These are phyloP conservation scores for Umbelopsis vinacea DNA, from an alignment of 192 early-diverging fungal genomes.

Conservation along the genomic window DNA sequence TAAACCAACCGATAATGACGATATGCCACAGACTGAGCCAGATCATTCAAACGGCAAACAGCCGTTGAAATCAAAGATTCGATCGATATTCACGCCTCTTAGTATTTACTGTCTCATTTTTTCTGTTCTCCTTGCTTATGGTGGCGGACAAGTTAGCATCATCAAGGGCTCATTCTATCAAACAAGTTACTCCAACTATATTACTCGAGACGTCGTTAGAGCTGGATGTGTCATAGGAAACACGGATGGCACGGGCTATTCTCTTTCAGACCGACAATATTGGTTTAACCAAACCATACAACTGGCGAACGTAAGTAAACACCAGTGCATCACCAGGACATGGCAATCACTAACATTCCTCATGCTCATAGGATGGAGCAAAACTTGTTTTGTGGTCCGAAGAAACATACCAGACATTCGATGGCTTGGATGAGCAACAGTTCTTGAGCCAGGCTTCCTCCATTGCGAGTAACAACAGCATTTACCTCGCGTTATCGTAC, in stretches of 20 bases:
- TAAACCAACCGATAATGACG: background rate
- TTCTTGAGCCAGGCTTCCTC: slow-evolving; percentile 2
- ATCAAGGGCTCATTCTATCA: slow-evolving; percentile 23
- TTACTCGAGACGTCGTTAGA: slow-evolving; percentile 4
- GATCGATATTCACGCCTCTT: background rate
- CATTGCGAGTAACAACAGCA: slow-evolving; percentile 2
- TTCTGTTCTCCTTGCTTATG: slow-evolving; percentile 6
- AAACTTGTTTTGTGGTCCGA: slow-evolving; percentile 31
- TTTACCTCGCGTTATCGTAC: slow-evolving; percentile 20
- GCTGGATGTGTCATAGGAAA: slow-evolving; percentile 27
- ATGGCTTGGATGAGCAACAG: slow-evolving; percentile 1
- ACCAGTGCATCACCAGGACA: background rate
- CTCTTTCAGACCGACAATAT: background rate
- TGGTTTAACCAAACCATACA: slow-evolving; percentile 14
- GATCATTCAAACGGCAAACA: background rate
- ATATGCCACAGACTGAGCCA: background rate
- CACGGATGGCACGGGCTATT: background rate
- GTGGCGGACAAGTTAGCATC: slow-evolving; percentile 17
- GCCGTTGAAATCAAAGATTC: background rate
- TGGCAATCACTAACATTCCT: background rate
- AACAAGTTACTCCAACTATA: background rate
- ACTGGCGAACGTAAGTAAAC: slow-evolving; percentile 23
- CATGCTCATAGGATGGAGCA: slow-evolving; percentile 16
- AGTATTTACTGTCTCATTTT: background rate
- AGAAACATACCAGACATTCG: background rate